These are phyloP conservation scores for Croton setiger DNA, from an alignment of 441 rosid genomes.

Conservation along the genomic window DNA sequence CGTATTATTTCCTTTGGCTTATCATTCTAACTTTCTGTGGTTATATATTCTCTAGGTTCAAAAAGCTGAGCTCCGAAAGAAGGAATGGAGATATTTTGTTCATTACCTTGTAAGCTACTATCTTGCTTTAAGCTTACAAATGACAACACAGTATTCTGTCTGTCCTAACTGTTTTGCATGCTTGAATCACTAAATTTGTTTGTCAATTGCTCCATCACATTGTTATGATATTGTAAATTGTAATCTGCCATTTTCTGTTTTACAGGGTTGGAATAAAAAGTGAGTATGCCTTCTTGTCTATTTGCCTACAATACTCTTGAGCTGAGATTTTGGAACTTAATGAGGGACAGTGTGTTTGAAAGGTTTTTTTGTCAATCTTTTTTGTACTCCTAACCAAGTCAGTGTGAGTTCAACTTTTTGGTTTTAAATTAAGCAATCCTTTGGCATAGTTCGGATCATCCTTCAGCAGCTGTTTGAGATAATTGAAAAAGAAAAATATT, in stretches of 20 bases:
- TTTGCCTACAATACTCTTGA: constrained; percentile 12
- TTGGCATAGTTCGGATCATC: background rate
- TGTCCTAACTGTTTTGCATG: background rate
- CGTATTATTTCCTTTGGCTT: background rate
- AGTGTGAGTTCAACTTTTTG: constrained; percentile 3
- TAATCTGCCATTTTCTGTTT: constrained; percentile 31
- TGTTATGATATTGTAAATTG: constrained; percentile 19
- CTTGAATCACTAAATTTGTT: constrained; percentile 13
- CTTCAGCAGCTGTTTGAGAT: background rate
- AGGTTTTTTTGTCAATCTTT: background rate
- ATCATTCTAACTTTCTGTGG: constrained; percentile 5
- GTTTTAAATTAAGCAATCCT: background rate
- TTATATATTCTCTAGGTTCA: constrained; percentile 54
- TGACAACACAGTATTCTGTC: background rate
- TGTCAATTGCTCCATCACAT: constrained; percentile 5
- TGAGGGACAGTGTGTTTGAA: constrained; percentile 13
- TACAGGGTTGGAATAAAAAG: constrained; percentile 99
- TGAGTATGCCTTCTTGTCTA: constrained; percentile 48
- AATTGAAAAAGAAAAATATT: background rate
- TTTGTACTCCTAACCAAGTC: background rate
- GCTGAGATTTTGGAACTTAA: constrained; percentile 18
- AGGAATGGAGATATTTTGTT: constrained; percentile 94
- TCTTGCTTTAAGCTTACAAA: background rate
- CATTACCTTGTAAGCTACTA: constrained; percentile 81
- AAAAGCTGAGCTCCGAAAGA: constrained; percentile 81